phyloP scores from a whole-genome alignment of 257 asterid genomes.

The Nicotiana paniculata region DNA sequence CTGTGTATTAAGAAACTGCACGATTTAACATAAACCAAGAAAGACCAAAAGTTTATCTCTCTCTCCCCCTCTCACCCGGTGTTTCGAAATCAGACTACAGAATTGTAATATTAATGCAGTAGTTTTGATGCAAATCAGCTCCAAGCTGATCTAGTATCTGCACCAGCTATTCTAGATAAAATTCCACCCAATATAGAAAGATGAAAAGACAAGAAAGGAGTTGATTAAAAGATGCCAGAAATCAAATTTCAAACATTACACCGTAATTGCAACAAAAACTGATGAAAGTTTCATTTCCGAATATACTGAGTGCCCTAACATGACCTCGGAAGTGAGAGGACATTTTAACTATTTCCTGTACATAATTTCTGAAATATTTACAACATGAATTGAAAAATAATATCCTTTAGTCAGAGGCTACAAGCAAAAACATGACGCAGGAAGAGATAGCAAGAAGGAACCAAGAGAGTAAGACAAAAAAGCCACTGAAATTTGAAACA shows the following conservation, averaged over 20 bases:
- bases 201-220: too few relatives aligned
- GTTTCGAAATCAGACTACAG: too few relatives aligned
- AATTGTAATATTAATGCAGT: too few relatives aligned
- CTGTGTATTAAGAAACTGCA: too few relatives aligned
- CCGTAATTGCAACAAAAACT: not conserved
- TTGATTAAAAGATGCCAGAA: not conserved
- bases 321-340: not conserved
- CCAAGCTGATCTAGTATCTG: too few relatives aligned
- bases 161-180: too few relatives aligned
- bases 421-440: constrained; percentile 78
- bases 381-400: not conserved
- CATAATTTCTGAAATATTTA: not conserved
- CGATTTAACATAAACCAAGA: too few relatives aligned
- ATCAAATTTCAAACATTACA: not conserved
- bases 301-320: not conserved
- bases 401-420: constrained; percentile 42
- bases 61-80: too few relatives aligned
- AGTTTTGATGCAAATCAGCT: too few relatives aligned
- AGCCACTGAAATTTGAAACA: constrained; percentile 69
- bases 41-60: too few relatives aligned
- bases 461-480: constrained; percentile 77
- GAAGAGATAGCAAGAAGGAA: constrained; percentile 78
- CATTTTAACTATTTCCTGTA: not conserved
- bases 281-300: not conserved
- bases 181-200: too few relatives aligned